A percentile compares a stretch with the other conserved stretches of the same genome.
Evolutionary conservation across 306 rosid species (phyloP).

Genomic region (Corylus americana): DNA sequence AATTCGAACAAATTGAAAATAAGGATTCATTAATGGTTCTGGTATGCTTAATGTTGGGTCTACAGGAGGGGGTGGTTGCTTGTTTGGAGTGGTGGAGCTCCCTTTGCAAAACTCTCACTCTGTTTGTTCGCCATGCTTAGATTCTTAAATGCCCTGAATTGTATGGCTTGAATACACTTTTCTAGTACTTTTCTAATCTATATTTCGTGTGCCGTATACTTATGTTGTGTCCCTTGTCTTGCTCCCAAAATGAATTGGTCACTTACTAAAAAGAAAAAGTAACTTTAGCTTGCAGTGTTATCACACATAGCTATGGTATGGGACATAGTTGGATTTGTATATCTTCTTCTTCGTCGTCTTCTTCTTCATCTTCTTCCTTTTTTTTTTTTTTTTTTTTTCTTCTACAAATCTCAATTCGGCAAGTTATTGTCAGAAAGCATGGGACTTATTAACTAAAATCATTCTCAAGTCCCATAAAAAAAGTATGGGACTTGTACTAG

Average conservation of each 20-base stretch:
- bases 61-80: not conserved
- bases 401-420: not conserved
- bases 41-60: not conserved
- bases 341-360: no score
- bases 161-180: not conserved
- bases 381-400: not conserved
- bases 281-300: not conserved
- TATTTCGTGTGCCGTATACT: no score
- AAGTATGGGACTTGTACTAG: no score
- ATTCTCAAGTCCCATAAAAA: no score
- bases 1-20: no score
- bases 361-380: no score
- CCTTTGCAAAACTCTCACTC: not conserved
- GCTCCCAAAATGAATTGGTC: not conserved
- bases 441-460: not conserved
- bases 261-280: no score
- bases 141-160: not conserved
- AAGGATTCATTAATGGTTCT: not conserved
- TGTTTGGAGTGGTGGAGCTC: not conserved
- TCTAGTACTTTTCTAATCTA: no score
- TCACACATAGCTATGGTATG: not conserved
- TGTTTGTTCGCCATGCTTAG: not conserved
- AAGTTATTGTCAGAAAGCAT: not conserved
- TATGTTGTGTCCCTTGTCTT: not conserved
- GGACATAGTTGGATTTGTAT: not conserved